Conservation (phyloP, 768 basidiomycete species). For the Boletellus sp. region DNA sequence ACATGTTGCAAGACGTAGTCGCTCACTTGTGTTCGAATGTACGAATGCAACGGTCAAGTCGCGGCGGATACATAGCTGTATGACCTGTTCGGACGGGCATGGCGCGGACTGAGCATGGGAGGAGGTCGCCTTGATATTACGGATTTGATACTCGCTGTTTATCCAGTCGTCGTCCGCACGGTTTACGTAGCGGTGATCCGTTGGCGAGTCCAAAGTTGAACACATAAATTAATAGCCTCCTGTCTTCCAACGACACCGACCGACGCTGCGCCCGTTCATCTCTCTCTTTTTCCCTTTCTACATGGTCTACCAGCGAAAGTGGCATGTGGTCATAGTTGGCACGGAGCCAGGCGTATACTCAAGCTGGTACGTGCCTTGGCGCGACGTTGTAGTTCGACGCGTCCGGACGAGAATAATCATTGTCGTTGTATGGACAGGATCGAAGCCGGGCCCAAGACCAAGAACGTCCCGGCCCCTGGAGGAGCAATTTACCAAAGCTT, state of each 20-base stretch:
- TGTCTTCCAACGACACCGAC: constrained; percentile 12
- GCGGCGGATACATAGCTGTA: constrained; percentile 76
- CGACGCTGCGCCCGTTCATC: neutral
- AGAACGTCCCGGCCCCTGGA: constrained; percentile 39
- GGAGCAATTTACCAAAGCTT: constrained; percentile 44
- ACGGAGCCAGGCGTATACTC: constrained; percentile 29
- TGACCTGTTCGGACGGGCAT: constrained; percentile 30
- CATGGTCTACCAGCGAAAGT: constrained; percentile 22
- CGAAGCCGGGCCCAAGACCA: constrained; percentile 42
- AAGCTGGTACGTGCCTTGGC: constrained; percentile 18
- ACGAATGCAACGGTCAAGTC: constrained; percentile 60
- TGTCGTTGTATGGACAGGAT: constrained; percentile 36
- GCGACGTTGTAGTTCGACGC: constrained; percentile 5
- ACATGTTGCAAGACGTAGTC: constrained; percentile 75
- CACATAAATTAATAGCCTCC: constrained; percentile 20
- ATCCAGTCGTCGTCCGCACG: neutral
- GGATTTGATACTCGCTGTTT: constrained; percentile 9
- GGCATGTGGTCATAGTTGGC: constrained; percentile 29
- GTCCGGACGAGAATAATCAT: constrained; percentile 23
- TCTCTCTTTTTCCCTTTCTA: neutral
- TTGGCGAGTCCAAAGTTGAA: constrained; percentile 17
- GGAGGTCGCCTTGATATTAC: constrained; percentile 1
- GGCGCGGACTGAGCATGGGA: neutral
- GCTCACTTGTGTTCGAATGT: constrained; percentile 74
- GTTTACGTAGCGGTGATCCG: constrained; percentile 12